A percentile compares a stretch with the other conserved stretches of the same genome.
Conservation (phyloP, 2,329 filamentous ascomycete genomes). For the Colletotrichum zoysiae region DNA sequence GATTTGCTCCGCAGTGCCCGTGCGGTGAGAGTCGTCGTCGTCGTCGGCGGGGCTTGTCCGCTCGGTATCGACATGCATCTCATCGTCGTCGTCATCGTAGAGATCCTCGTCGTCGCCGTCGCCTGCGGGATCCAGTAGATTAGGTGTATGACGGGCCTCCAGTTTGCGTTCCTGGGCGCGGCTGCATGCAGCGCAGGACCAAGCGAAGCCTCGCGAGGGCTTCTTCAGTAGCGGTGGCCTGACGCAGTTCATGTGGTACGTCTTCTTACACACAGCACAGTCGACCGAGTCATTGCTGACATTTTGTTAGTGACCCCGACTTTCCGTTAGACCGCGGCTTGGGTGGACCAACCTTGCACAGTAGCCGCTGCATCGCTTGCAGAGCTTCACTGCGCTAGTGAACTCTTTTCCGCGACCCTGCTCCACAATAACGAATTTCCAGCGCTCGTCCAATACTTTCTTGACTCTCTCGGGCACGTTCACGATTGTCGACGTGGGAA, state of each 20-base stretch:
- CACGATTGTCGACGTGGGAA: constrained; percentile 91
- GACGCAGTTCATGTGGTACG: constrained; percentile 99
- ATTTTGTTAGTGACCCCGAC: constrained; percentile 27
- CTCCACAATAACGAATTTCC: constrained; percentile 96
- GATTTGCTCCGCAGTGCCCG: constrained; percentile 85
- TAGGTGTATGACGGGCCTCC: constrained; percentile 89
- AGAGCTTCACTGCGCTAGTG: constrained; percentile 94
- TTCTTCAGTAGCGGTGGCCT: constrained; percentile 93
- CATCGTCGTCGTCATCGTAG: constrained; percentile 79
- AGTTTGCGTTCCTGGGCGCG: constrained; percentile 94
- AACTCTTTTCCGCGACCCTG: constrained; percentile 93
- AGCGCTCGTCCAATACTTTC: constrained; percentile 93
- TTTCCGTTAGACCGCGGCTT: constrained; percentile 27
- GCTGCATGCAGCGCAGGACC: constrained; percentile 96
- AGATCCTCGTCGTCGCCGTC: constrained; percentile 74
- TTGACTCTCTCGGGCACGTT: constrained; percentile 97
- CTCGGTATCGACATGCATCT: constrained; percentile 66
- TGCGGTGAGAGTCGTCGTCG: constrained; percentile 65
- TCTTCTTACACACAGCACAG: constrained; percentile 93
- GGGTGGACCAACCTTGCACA: constrained; percentile 80
- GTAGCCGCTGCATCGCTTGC: constrained; percentile 91
- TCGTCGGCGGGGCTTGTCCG: constrained; percentile 74
- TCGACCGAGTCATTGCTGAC: constrained; percentile 91
- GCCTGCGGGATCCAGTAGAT: constrained; percentile 75
- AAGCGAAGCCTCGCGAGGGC: constrained; percentile 95